Evolutionary conservation across 2,329 filamentous ascomycete genomes (phyloP).

Genomic region (Sclerotinia glacialis): DNA sequence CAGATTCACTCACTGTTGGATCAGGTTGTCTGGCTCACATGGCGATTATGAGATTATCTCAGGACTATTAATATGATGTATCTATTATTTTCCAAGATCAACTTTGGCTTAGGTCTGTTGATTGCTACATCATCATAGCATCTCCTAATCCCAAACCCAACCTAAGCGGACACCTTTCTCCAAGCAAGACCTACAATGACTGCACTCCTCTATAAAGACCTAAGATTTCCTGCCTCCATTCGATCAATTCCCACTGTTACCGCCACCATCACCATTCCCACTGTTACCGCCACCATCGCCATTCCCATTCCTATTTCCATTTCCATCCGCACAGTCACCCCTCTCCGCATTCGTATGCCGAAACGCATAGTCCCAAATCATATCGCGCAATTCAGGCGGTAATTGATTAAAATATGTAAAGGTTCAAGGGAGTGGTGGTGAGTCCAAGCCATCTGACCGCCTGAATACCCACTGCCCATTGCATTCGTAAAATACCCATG

Average conservation of each 20-base stretch:
- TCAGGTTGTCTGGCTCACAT: not conserved
- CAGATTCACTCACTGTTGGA: not conserved
- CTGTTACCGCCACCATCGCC: not conserved
- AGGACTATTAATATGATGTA: not conserved
- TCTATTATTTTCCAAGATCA: not conserved
- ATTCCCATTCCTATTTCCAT: not conserved
- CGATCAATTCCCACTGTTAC: not conserved
- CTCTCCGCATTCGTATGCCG: not conserved
- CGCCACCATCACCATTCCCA: not conserved
- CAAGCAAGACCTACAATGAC: not conserved
- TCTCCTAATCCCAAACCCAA: not conserved
- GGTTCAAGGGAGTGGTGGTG: not conserved
- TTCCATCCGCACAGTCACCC: not conserved
- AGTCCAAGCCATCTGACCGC: too few relatives aligned
- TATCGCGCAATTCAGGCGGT: not conserved
- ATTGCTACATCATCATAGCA: not conserved
- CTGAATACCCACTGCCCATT: too few relatives aligned
- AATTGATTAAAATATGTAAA: not conserved
- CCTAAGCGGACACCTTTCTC: not conserved
- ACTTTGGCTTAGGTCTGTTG: too few relatives aligned
- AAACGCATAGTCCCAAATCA: not conserved
- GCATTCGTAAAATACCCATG: too few relatives aligned
- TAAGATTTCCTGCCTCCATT: too few relatives aligned
- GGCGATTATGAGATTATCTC: not conserved
- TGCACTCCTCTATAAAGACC: not conserved